Evolutionary conservation across 1,284 basidiomycete genomes (phyloP).

Genomic region (Puccinia novopanici): DNA sequence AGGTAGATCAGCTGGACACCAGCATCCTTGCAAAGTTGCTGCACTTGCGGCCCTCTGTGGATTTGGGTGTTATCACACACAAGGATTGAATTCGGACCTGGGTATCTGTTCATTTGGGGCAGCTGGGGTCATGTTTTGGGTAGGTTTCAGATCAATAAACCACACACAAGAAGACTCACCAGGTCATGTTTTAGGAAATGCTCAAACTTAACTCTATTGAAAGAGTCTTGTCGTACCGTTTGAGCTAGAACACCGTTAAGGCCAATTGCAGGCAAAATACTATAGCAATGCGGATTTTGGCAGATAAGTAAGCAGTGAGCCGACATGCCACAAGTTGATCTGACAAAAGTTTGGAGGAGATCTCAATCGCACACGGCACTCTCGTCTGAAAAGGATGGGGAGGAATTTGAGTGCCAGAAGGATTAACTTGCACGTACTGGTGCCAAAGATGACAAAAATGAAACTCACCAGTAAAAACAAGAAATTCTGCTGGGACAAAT

Average conservation of each 20-base stretch:
- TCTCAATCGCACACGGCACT: neutral
- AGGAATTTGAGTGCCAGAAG: too few species aligned
- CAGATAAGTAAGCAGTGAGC: neutral
- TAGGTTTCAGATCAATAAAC: neutral
- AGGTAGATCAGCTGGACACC: neutral
- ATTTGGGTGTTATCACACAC: slow-evolving; percentile 7
- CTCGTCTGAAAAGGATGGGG: neutral
- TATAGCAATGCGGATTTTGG: neutral
- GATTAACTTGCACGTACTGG: too few species aligned
- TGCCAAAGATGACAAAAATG: too few species aligned
- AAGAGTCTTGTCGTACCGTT: neutral
- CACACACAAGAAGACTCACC: neutral
- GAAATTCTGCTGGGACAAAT: neutral
- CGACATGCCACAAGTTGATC: neutral
- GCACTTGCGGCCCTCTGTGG: neutral
- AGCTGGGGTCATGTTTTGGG: neutral
- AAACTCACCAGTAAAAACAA: slow-evolving; percentile 13
- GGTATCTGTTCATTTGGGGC: slow-evolving; percentile 3
- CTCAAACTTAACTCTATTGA: neutral
- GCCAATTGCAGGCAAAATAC: neutral
- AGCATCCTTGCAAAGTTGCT: neutral
- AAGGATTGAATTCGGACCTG: neutral
- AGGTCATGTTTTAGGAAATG: neutral
- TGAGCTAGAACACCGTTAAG: neutral
- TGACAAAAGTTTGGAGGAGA: neutral